These are phyloP conservation scores for Kluyveromyces sp. DNA, from an alignment of 1,139 yeast species.

Conservation along the genomic window DNA sequence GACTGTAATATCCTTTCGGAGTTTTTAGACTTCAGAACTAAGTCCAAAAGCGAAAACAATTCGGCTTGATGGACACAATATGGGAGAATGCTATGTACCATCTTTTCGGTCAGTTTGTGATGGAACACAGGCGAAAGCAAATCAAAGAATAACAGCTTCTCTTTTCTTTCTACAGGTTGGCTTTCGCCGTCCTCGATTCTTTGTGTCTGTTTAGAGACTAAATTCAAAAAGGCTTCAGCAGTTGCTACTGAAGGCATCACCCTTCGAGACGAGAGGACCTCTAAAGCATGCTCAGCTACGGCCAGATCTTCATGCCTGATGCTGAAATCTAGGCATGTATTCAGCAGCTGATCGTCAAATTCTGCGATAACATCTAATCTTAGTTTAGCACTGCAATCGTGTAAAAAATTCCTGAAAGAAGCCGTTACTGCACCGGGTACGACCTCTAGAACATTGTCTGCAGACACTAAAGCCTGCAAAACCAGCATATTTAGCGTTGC, in stretches of 20 bases:
- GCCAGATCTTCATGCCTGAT: background rate
- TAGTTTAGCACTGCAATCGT: background rate
- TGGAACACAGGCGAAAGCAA: conserved; percentile 18
- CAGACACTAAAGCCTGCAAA: background rate
- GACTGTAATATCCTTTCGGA: conserved; percentile 10
- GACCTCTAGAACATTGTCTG: background rate
- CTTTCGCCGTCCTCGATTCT: conserved; percentile 5
- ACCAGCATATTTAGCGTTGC: background rate
- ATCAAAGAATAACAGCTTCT: conserved; percentile 16
- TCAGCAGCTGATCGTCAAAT: background rate
- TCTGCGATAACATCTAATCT: background rate
- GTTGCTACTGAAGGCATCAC: background rate
- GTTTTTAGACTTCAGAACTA: conserved; percentile 11
- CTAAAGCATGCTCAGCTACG: background rate
- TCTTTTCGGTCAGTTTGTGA: conserved; percentile 11
- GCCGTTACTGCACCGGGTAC: background rate
- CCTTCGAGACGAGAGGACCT: background rate
- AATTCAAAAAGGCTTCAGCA: conserved; percentile 11
- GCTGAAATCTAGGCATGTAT: background rate
- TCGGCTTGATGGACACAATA: conserved; percentile 21
- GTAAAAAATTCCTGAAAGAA: background rate
- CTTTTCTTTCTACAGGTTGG: conserved; percentile 7
- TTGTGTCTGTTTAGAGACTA: conserved; percentile 8
- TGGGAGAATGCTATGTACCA: conserved; percentile 16
- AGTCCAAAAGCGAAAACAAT: conserved; percentile 13